These are phyloP conservation scores for Penicillium malachiteum DNA, from an alignment of 495 filamentous ascomycete genomes.

Conservation along the genomic window DNA sequence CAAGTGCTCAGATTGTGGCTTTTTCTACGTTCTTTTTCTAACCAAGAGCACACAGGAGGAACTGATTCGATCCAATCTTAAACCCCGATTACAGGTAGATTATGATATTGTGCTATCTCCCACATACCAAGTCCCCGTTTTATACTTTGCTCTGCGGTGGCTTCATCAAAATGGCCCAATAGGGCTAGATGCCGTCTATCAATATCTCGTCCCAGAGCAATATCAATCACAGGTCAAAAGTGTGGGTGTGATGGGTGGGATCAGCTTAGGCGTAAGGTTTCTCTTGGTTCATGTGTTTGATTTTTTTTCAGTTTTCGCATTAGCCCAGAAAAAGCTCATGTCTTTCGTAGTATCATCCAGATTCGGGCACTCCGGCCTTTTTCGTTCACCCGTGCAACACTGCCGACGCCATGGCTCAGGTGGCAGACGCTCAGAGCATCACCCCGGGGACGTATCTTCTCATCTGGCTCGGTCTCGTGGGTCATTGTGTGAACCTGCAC, in stretches of 20 bases:
- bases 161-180: constrained; percentile 57
- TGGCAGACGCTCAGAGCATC: constrained; percentile 48
- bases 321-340: constrained; percentile 34
- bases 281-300: not conserved
- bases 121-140: constrained; percentile 52
- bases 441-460: constrained; percentile 67
- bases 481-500: constrained; percentile 68
- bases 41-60: constrained; percentile 36
- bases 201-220: constrained; percentile 63
- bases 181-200: constrained; percentile 68
- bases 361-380: constrained; percentile 68
- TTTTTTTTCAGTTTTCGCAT: not conserved
- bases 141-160: constrained; percentile 57
- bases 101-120: constrained; percentile 55
- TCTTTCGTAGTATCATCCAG: constrained; percentile 70
- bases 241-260: constrained; percentile 67
- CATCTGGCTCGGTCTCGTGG: constrained; percentile 78
- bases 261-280: constrained; percentile 71
- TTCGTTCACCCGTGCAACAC: constrained; percentile 87
- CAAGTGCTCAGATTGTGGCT: too few relatives aligned
- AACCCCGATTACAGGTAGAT: constrained; percentile 38
- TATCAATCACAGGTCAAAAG: constrained; percentile 55
- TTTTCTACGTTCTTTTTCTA: not conserved
- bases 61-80: constrained; percentile 28
- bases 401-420: constrained; percentile 66